Percentiles rank a stretch among this genome's conserved stretches.
Evolutionary conservation across 768 basidiomycete species (phyloP).

Genomic region (Clavulina sp.): DNA sequence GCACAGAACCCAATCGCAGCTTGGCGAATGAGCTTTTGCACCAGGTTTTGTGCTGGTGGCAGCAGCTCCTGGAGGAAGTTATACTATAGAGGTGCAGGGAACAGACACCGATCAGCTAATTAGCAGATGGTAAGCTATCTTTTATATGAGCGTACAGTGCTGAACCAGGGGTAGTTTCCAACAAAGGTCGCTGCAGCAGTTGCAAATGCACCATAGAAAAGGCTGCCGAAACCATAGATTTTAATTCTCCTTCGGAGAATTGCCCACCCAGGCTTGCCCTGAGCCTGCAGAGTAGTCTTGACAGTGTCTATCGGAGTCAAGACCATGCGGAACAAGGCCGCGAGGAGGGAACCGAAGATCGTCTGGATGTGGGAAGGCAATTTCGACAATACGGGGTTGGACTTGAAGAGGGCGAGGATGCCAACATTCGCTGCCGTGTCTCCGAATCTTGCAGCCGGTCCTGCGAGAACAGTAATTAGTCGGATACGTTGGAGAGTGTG

Average conservation of each 20-base stretch:
- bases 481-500: background rate
- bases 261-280: constrained; percentile 50
- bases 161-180: constrained; percentile 86
- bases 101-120: background rate
- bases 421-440: constrained; percentile 93
- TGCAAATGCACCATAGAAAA: constrained; percentile 86
- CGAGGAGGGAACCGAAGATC: constrained; percentile 56
- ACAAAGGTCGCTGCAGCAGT: constrained; percentile 90
- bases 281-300: constrained; percentile 91
- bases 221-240: constrained; percentile 51
- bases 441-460: constrained; percentile 49
- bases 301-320: constrained; percentile 85
- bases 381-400: constrained; percentile 49
- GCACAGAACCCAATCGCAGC: constrained; percentile 86
- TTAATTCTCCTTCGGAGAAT: constrained; percentile 55
- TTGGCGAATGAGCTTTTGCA: constrained; percentile 51
- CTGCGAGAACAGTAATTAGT: constrained; percentile 14
- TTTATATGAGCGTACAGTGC: constrained; percentile 28
- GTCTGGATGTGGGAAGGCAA: constrained; percentile 58
- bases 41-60: constrained; percentile 33
- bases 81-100: constrained; percentile 26
- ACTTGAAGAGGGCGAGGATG: constrained; percentile 67
- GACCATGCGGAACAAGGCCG: constrained; percentile 78
- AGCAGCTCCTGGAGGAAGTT: constrained; percentile 55
- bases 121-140: background rate